Conservation (phyloP, 192 early-diverging fungal genomes). For the Gorgonomyces haynaldii region DNA sequence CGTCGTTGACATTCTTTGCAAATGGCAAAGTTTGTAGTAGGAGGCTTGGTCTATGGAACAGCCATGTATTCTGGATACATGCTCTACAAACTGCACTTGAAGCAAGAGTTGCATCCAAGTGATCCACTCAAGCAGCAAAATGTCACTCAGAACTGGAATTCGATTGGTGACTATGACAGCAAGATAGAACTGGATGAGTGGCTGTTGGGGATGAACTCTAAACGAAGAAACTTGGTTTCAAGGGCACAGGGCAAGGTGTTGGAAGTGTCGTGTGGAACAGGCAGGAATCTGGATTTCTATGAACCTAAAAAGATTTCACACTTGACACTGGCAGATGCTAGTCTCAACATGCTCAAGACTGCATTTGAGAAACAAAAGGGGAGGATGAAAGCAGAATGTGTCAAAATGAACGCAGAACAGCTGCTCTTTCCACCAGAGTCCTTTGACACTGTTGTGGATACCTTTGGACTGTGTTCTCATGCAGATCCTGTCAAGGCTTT, state of each 20-base stretch:
- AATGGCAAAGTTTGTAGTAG: conserved; percentile 6
- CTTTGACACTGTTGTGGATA: conserved; percentile 56
- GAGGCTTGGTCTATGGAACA: conserved; percentile 14
- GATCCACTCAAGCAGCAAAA: not conserved
- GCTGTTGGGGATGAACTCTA: conserved; percentile 42
- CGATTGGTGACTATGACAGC: conserved; percentile 32
- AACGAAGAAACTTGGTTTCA: conserved; percentile 30
- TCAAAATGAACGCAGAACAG: conserved; percentile 22
- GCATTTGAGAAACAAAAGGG: conserved; percentile 20
- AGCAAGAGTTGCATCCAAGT: conserved; percentile 13
- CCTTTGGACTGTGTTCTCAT: conserved; percentile 56
- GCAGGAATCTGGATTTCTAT: conserved; percentile 50
- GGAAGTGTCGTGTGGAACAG: conserved; percentile 54
- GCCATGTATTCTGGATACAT: conserved; percentile 22
- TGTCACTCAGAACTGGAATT: not conserved
- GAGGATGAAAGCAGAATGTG: conserved; percentile 11
- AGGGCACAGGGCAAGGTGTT: conserved; percentile 45
- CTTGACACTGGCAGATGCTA: conserved; percentile 42
- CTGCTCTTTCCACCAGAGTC: conserved; percentile 8
- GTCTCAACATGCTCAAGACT: conserved; percentile 35
- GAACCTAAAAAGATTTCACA: conserved; percentile 18
- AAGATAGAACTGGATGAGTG: conserved; percentile 49
- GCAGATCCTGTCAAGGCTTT: conserved; percentile 40
- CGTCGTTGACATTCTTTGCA: no score
- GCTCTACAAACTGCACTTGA: conserved; percentile 18